A percentile compares a stretch with the other conserved stretches of the same genome.
These are phyloP conservation scores for Penicillium silybi DNA, from an alignment of 495 filamentous ascomycete species.

Conservation along the genomic window DNA sequence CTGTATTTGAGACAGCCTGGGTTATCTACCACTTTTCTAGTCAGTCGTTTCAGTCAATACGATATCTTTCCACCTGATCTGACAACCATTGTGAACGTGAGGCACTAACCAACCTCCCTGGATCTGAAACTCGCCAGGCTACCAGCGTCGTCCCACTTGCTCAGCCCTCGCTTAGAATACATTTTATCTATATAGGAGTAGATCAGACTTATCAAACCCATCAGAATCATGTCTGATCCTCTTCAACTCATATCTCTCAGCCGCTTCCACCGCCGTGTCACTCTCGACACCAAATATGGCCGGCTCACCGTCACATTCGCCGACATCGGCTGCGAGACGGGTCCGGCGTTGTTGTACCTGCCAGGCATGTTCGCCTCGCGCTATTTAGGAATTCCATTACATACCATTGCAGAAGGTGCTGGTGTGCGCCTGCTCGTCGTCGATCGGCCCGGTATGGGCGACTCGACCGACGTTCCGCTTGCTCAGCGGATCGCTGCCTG, in stretches of 20 bases:
- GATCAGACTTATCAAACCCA: too few relatives aligned
- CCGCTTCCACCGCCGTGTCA: slow-evolving; percentile 27
- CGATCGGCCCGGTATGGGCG: slow-evolving; percentile 40
- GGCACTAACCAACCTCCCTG: too few relatives aligned
- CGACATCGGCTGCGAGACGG: slow-evolving; percentile 16
- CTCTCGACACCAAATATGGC: slow-evolving; percentile 17
- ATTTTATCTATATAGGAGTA: too few relatives aligned
- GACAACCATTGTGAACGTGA: too few relatives aligned
- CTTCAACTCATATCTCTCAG: slow-evolving; percentile 15
- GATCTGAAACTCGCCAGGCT: too few relatives aligned
- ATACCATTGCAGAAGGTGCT: slow-evolving; percentile 24
- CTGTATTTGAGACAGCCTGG: too few relatives aligned
- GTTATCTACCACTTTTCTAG: too few relatives aligned
- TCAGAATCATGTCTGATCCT: not conserved
- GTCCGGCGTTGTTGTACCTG: slow-evolving; percentile 25
- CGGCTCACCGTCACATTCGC: slow-evolving; percentile 25
- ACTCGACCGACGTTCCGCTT: slow-evolving; percentile 38
- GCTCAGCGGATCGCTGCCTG: slow-evolving; percentile 34
- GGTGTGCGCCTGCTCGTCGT: slow-evolving; percentile 30
- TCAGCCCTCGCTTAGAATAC: too few relatives aligned
- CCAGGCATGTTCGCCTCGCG: slow-evolving; percentile 36
- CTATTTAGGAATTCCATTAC: slow-evolving; percentile 23
- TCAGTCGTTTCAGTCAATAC: too few relatives aligned
- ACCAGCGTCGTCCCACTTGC: too few relatives aligned
- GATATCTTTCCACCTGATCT: too few relatives aligned